phyloP scores from a whole-genome alignment of 805 yeast species.

The Candida schatavii region DNA sequence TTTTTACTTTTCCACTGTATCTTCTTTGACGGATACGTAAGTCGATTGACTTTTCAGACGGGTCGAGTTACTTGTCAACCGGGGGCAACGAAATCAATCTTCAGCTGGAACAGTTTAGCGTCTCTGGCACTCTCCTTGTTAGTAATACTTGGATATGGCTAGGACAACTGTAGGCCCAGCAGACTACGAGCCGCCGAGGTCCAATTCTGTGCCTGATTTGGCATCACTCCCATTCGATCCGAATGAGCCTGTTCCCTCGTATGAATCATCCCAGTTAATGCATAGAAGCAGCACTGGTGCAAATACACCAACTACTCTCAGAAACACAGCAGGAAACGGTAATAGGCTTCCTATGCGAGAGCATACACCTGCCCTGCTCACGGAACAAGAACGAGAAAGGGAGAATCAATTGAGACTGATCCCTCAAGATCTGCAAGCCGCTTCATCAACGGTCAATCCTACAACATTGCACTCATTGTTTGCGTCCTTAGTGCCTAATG shows the following conservation, averaged over 20 bases:
- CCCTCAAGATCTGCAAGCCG: neutral
- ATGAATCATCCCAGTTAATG: constrained; percentile 37
- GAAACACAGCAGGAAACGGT: neutral
- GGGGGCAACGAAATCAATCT: too few species aligned
- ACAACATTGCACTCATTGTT: neutral
- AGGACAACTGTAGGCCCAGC: neutral
- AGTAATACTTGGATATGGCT: too few species aligned
- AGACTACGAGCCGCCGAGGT: constrained; percentile 1
- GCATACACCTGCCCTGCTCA: too few species aligned
- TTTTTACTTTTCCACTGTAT: neutral
- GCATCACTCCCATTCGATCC: constrained; percentile 19
- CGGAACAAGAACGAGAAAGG: neutral
- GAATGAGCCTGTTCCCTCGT: constrained; percentile 38
- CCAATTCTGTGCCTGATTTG: constrained; percentile 4
- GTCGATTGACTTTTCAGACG: neutral
- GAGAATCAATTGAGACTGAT: neutral
- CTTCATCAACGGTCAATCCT: neutral
- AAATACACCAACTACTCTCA: neutral
- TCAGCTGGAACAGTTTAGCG: too few species aligned
- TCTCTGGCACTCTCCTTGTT: too few species aligned
- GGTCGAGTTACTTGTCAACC: too few species aligned
- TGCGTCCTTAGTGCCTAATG: constrained; percentile 2
- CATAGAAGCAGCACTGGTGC: constrained; percentile 15
- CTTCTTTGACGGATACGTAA: neutral
- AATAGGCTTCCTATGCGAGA: neutral